Base-by-base conservation (phyloP, 2,329 filamentous ascomycete genomes). In the Fragosphaeria purpurea region DNA sequence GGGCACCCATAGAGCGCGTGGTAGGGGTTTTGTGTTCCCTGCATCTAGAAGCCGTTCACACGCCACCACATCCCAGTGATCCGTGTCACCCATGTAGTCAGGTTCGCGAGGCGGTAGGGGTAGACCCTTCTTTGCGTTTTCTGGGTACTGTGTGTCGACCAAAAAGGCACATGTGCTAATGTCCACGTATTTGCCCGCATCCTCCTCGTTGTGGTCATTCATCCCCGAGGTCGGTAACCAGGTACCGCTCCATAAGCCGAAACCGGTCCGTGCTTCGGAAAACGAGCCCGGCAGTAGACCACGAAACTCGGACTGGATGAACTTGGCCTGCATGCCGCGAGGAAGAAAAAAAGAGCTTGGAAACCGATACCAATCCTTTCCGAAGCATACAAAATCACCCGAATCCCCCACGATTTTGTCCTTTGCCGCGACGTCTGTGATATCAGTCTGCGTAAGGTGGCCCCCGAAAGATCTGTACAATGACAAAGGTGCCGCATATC, bases 311-410 rank as follows among this genome's bases (percentile, higher is more conserved):
- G 88, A 95, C 57, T 85, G 87, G 59, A 98, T 73, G 61, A 96
- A 98, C 59, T 93, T 95, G 59, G 87, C 85, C 56, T 80, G 83
- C 72, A 93, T 86, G 46, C 80, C 78, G n/a, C 82, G 73, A 0
- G 93, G 91, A 4, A 98, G 73, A 63, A 93, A 89, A 70, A 89
- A 97, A 0, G 90, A 94, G 1, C 86, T 91, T 1, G 93, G 91
- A 63, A 96, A 97, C 38, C 93, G 86, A 66, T 98, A 96, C 93
- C 93, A 98, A 64, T 98, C 93, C 64, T 97, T 98, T 33, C 88
- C 89, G 40, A 95, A 79, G 65, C 93, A 98, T 3, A 98, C 80
- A 13, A 75, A 82, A 55, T 88, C 84, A 12, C 83, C 86, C 2
- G 70, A 64, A 0, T 70, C 66, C 2, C 80, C 77, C 6, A 86